phyloP scores from a whole-genome alignment of 2,329 filamentous ascomycete species.

The Podosphaera xanthii region DNA sequence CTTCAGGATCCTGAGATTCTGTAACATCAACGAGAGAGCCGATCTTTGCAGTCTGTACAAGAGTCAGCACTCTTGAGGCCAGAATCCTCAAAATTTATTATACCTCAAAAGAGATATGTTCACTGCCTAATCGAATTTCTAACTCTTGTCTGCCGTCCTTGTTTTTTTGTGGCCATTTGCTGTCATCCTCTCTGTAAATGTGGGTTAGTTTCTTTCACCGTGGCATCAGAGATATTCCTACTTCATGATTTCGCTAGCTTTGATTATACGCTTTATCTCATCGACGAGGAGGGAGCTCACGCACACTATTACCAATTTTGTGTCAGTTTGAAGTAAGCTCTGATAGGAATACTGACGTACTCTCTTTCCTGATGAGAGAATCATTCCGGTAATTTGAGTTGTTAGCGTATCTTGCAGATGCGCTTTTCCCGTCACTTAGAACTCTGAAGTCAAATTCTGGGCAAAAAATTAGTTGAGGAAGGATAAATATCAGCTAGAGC shows the following conservation, averaged over 20 bases:
- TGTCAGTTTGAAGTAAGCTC: background rate
- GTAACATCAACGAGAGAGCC: constrained; percentile 92
- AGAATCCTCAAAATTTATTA: constrained; percentile 1
- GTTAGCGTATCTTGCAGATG: constrained; percentile 89
- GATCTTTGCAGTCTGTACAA: constrained; percentile 73
- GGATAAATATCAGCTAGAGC: too few relatives aligned
- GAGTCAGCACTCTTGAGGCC: background rate
- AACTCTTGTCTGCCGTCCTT: constrained; percentile 94
- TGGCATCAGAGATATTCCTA: constrained; percentile 20
- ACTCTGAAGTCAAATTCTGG: constrained; percentile 91
- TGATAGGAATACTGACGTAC: constrained; percentile 28
- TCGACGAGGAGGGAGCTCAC: constrained; percentile 76
- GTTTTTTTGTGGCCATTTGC: constrained; percentile 98
- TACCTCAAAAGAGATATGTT: constrained; percentile 96
- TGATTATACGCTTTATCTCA: constrained; percentile 94
- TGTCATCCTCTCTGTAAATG: constrained; percentile 65
- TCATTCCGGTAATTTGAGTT: constrained; percentile 99
- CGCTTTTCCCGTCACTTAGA: constrained; percentile 77
- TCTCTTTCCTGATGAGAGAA: constrained; percentile 96
- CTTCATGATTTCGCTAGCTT: constrained; percentile 94
- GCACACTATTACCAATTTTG: constrained; percentile 45
- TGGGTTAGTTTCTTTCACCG: constrained; percentile 10
- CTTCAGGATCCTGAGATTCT: constrained; percentile 87
- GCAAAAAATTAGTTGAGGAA: constrained; percentile 8
- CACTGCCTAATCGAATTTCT: constrained; percentile 78